Base-by-base conservation (phyloP, 2,329 filamentous ascomycete genomes). In the Cercospora berteroae region DNA sequence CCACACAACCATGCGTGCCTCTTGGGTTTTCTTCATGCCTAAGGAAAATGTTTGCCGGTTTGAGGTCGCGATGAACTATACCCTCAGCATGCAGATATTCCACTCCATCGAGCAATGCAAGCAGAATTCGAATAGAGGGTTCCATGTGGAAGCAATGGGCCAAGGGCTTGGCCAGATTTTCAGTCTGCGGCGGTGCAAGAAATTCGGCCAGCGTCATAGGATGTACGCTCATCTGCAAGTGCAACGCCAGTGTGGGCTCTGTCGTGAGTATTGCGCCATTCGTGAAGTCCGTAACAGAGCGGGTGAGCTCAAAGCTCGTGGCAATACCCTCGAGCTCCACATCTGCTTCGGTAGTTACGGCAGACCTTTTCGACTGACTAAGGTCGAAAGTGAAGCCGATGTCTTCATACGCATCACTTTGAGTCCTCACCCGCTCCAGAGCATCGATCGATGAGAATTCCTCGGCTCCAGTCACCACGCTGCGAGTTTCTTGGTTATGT, bases 211-310 rank as follows among this genome's bases (percentile, higher is more conserved):
- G 80, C 1, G 87, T 89, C 62, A 88, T 81, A 0, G 88, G 87
- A 74, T 89, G 87, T 3, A 88, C 80, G 4, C 86, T 86, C 87
- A 90, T 90, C 73, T 90, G 88, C n/a, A 90, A 87, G 74, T 89
- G 88, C 8, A 90, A 80, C 5, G 84, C 84, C 10, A 88, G 72
- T 10, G 56, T 76, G 18, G 75, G 74, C 16, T 69, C 71, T 10
- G 52, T 68, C 2, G 63, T 55, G n/a, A 66, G 29, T 13, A 70
- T 44, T 1, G 42, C 63, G 48, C 58, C 69, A 12, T 64, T 60
- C 20, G 36, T 67, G 42, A 27, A 59, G 60, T 64, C 69, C 42
- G 64, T 63, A 20, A 42, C 25, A 52, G 60, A 66, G 18, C 18
- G 27, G 8, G 56, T 64, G 27, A 64, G 5, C 44, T 65, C 57